phyloP scores from a whole-genome alignment of 129 eudicot genomes.

The Centaurea solstitialis region DNA sequence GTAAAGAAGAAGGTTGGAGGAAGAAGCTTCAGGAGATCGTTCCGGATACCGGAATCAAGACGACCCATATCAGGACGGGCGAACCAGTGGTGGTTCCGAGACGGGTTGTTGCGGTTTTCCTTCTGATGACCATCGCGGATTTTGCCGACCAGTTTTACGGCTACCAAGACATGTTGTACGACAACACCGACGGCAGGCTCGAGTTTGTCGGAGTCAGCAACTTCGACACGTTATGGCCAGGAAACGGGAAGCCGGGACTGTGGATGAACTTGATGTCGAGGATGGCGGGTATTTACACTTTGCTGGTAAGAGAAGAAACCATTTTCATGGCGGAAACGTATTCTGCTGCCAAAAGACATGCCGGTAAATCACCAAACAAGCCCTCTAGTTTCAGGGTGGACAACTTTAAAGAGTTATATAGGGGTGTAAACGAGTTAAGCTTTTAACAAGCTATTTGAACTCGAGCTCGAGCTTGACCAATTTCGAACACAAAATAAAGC shows the following conservation, averaged over 20 bases:
- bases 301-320: conserved; percentile 72
- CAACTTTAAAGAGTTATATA: too few relatives aligned
- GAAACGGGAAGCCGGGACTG: conserved; percentile 89
- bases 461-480: too few relatives aligned
- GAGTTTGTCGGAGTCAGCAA: conserved; percentile 64
- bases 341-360: too few relatives aligned
- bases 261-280: conserved; percentile 74
- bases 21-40: conserved; percentile 52
- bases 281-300: conserved; percentile 73
- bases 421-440: too few relatives aligned
- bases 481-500: too few relatives aligned
- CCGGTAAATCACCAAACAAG: too few relatives aligned
- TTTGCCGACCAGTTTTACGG: conserved; percentile 84
- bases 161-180: conserved; percentile 69
- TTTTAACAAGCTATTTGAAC: too few relatives aligned
- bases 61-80: conserved; percentile 73
- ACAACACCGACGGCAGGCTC: conserved; percentile 61
- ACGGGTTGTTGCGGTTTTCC: conserved; percentile 66
- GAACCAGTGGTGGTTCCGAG: conserved; percentile 60
- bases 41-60: conserved; percentile 60
- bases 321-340: conserved; percentile 20
- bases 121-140: conserved; percentile 91
- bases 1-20: conserved; percentile 64
- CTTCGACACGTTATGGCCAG: conserved; percentile 67
- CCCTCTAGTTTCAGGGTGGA: too few relatives aligned